Base-by-base conservation (phyloP, 2,329 filamentous ascomycete species). In the Phaeosphaeriaceae sp. region DNA sequence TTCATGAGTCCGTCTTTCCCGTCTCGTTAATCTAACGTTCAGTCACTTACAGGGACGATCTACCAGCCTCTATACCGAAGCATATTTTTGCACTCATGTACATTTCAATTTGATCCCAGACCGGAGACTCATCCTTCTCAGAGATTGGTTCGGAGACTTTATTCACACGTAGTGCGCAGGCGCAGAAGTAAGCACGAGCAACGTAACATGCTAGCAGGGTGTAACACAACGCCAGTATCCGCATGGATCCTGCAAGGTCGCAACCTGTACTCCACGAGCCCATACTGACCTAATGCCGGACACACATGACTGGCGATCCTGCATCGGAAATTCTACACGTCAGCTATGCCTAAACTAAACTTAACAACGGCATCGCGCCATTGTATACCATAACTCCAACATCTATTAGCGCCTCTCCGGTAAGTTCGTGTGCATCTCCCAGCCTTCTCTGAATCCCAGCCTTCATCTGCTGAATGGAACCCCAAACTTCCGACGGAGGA, bases 261-360 rank as follows among this genome's bases (percentile, higher is more conserved):
- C 42, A 17, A 19, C 21, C 42, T 45, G 42, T 21, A 36, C 31
- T 7, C 31, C 31, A 36, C 31, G 31, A 36, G 31, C 31, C 6
- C 13, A 11, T 36, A 13, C 31, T 36, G 31, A 13, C 31, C 13
- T 13, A 36, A 15, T 13, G 13, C 13, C 31, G 31, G 31, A 36
- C 6, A 36, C 31, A 11, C 31, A 36, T 36, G 31, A 13, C 7
- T 36, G 31, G 31, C 31, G 6, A 7, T 36, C 6, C 7, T 21
- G 19, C n/a, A 44, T 4, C 3, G 20, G 48, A 24, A 48, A 22
- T 45, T 54, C 49, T 60, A 44, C 57, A 66, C 51, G 53, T 61
- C 61, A 63, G 51, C 51, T 36, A 40, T 51, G 33, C 45, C 51
- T 25, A 51, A 47, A 49, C 51, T 60, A 48, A 40, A 24, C 55